Conservation (phyloP, 2,329 filamentous ascomycete genomes). For the Ilyonectria destructans region DNA sequence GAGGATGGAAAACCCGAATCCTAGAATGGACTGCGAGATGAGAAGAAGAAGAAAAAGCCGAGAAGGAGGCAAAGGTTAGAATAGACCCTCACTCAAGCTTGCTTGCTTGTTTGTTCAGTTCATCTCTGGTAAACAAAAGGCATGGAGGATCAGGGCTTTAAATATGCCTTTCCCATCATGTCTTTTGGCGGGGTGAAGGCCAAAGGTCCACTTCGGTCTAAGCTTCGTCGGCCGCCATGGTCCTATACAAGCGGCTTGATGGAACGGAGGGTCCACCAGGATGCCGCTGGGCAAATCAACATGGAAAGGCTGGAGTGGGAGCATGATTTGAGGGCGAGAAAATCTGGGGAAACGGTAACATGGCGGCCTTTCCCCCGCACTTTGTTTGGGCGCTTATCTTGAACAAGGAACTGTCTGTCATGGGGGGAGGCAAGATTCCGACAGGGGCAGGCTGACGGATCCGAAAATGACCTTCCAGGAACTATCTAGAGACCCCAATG, state of each 20-base stretch:
- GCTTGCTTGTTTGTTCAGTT: neutral
- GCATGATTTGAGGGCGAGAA: constrained; percentile 11
- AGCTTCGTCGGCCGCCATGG: constrained; percentile 16
- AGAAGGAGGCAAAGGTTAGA: neutral
- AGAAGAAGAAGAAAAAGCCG: neutral
- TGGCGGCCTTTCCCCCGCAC: constrained; percentile 20
- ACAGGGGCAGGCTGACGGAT: constrained; percentile 32
- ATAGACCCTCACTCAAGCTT: neutral
- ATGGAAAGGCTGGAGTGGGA: constrained; percentile 22
- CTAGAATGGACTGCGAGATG: neutral
- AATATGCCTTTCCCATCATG: constrained; percentile 36
- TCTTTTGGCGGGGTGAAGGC: constrained; percentile 26
- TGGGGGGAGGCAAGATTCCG: neutral
- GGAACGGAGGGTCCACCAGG: neutral
- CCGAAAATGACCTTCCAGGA: constrained; percentile 32
- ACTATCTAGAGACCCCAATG: neutral
- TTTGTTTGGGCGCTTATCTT: constrained; percentile 33
- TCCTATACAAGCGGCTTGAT: constrained; percentile 39
- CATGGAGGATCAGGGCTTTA: constrained; percentile 41
- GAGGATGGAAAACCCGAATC: neutral
- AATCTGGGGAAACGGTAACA: constrained; percentile 8
- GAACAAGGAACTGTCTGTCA: constrained; percentile 32
- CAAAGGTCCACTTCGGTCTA: constrained; percentile 31
- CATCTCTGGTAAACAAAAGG: neutral
- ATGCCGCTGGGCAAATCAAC: constrained; percentile 12